Evolutionary conservation across 2,329 filamentous ascomycete species (phyloP).

Genomic region (Cordyceps sp.): DNA sequence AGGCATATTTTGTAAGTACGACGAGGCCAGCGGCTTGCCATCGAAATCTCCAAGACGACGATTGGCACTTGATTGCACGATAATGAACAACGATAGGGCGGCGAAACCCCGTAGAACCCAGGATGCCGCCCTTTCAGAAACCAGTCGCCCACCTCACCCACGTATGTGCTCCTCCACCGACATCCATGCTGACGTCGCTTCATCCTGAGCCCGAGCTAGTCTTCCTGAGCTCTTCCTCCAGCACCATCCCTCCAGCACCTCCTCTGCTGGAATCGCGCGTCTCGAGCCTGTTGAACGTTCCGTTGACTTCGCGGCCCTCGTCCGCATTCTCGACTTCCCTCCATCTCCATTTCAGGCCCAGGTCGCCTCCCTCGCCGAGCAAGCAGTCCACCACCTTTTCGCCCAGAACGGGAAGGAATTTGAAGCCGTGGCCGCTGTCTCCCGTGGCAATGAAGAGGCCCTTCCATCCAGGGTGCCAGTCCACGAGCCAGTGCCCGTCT

Average conservation of each 20-base stretch:
- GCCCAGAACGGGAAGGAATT: constrained; percentile 51
- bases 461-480: constrained; percentile 46
- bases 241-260: constrained; percentile 25
- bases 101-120: too few species aligned
- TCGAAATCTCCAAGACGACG: too few species aligned
- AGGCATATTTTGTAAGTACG: too few species aligned
- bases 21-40: too few species aligned
- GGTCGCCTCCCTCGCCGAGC: constrained; percentile 26
- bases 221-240: constrained; percentile 23
- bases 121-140: too few species aligned
- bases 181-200: too few species aligned
- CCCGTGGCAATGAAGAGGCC: constrained; percentile 45
- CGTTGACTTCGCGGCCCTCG: constrained; percentile 15
- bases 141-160: too few species aligned
- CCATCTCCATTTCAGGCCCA: constrained; percentile 45
- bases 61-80: too few species aligned
- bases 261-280: constrained; percentile 38
- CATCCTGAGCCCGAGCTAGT: too few species aligned
- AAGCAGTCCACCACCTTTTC: constrained; percentile 43
- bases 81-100: too few species aligned
- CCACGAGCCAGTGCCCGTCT: constrained; percentile 53
- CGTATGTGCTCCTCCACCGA: too few species aligned
- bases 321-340: constrained; percentile 33
- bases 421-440: constrained; percentile 50
- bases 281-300: constrained; percentile 20